Percentiles rank a stretch among this genome's conserved stretches.
phyloP scores from a whole-genome alignment of 257 asterid genomes.

The Petunia secreta region DNA sequence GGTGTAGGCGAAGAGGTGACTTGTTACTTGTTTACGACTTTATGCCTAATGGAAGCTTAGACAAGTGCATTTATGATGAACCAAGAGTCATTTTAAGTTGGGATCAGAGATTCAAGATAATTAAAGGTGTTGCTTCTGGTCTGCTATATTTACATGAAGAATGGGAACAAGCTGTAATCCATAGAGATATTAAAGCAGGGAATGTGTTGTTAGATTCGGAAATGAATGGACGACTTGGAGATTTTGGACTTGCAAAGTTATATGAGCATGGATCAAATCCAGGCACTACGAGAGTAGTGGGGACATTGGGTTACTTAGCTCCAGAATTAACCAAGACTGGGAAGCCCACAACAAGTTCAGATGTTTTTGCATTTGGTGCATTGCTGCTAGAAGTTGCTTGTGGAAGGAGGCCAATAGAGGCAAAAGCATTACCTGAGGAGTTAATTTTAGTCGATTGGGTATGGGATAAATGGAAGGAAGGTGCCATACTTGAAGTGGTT shows the following conservation, averaged over 20 bases:
- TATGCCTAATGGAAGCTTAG: constrained; percentile 84
- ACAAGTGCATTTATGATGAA: constrained; percentile 56
- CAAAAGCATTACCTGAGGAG: constrained; percentile 72
- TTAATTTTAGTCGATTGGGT: constrained; percentile 76
- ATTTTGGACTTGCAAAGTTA: constrained; percentile 76
- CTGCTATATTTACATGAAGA: constrained; percentile 68
- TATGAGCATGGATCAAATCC: constrained; percentile 64
- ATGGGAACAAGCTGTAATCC: constrained; percentile 81
- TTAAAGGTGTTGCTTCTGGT: constrained; percentile 67
- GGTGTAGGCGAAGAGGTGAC: constrained; percentile 60
- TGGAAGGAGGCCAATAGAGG: constrained; percentile 77
- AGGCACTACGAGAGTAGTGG: constrained; percentile 68
- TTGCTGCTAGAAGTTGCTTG: constrained; percentile 68
- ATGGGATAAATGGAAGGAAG: constrained; percentile 68
- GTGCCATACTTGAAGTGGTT: constrained; percentile 49
- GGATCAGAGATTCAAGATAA: constrained; percentile 69
- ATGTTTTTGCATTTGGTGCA: constrained; percentile 79
- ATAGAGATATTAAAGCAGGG: constrained; percentile 74
- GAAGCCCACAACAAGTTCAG: constrained; percentile 65
- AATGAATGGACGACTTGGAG: constrained; percentile 67
- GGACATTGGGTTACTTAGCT: constrained; percentile 77
- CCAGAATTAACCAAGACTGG: constrained; percentile 79
- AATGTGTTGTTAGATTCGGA: constrained; percentile 67
- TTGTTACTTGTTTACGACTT: constrained; percentile 69
- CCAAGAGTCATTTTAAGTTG: constrained; percentile 52